These are phyloP conservation scores for Aspergillus conjunctus DNA, from an alignment of 495 filamentous ascomycete genomes.

Conservation along the genomic window DNA sequence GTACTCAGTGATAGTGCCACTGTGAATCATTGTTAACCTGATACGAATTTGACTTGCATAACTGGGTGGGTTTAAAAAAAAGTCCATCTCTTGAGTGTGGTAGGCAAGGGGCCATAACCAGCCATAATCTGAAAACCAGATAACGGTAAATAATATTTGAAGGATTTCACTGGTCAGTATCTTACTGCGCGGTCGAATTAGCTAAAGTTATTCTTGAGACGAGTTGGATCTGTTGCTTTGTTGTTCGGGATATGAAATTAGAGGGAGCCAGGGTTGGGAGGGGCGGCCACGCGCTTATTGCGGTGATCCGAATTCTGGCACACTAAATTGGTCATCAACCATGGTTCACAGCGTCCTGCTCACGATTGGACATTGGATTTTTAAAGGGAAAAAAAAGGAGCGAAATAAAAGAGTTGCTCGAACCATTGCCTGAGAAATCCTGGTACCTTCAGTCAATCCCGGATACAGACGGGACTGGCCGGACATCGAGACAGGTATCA, in stretches of 20 bases:
- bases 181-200: neutral
- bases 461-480: neutral
- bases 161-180: neutral
- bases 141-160: neutral
- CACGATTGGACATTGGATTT: conserved; percentile 4
- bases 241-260: neutral
- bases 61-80: no score
- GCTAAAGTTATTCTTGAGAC: neutral
- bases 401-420: neutral
- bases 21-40: no score
- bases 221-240: neutral
- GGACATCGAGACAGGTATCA: neutral
- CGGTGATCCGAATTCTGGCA: conserved; percentile 24
- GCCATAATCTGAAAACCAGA: neutral
- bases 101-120: no score
- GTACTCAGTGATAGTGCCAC: no score
- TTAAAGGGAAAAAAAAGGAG: neutral
- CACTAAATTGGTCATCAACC: conserved; percentile 24
- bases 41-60: no score
- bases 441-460: conserved; percentile 14
- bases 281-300: conserved; percentile 6
- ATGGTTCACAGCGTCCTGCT: conserved; percentile 20
- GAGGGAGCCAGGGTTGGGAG: neutral
- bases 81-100: no score
- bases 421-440: conserved; percentile 7